Evolutionary conservation across 768 basidiomycete genomes (phyloP), one percentile per base, ranked within the genome.

Genomic region (Cyclocybe aegerita): DNA sequence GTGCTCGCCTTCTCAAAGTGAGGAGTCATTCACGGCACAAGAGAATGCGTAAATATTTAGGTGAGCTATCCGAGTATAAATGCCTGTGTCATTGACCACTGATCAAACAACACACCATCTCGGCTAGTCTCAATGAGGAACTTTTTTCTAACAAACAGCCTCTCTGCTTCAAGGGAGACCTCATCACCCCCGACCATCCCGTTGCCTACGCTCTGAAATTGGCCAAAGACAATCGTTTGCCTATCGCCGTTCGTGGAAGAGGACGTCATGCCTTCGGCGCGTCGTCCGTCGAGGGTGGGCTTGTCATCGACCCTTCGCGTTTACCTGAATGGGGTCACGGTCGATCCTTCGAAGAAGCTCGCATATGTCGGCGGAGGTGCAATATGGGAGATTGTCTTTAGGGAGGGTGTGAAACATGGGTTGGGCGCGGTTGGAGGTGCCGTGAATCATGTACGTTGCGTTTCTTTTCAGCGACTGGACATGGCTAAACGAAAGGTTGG

Each of bases 271-370:
- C 70, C 3, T 55, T 70, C 14, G 76, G 72, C 7, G 64, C 72
- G 7, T 77, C 76, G 2, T 77, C 77, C 9, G 58, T 56, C 15
- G 66, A 76, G 32, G 74, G 68, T 29, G 77, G 80, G 11, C 50
- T 80, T 15, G 75, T 79, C 7, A 71, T 80, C 49, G 78, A 80
- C 50, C 66, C 78, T 7, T 75, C 72, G 11, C 64, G 68, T 8
- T 8, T 65, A 76, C 48, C 16, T 77, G 37, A 69, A 65, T 50
- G 59, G 55, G 3, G 74, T 67, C 1, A 50, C 56, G 6, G 63
- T 77, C 46, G 70, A 77, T 42, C 55, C 68, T 6, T 70, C 68
- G 15, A 60, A 64, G 45, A 66, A 61, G 46, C 49, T 69, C 3
- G 76, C 60, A 7, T 67, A 70, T 41, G 70, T 78, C 14, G 74